Evolutionary conservation across 2,329 filamentous ascomycete genomes (phyloP).

Genomic region (Penicillium expansum): DNA sequence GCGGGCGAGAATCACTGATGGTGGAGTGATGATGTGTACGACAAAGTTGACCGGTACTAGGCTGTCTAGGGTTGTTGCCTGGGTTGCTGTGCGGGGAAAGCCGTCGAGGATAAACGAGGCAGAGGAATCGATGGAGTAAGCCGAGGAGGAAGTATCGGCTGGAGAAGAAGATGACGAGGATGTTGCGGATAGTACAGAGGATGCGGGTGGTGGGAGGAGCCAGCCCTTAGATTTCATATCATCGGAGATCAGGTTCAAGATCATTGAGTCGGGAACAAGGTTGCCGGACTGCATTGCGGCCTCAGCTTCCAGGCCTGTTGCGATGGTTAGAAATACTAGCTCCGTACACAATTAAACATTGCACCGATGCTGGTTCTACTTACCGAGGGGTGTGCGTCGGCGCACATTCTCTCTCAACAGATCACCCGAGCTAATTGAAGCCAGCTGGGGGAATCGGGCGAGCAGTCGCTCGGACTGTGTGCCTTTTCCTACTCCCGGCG

Average conservation of each 20-base stretch:
- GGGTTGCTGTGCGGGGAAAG: conserved; percentile 82
- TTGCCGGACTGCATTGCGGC: conserved; percentile 80
- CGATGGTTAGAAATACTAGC: conserved; percentile 11
- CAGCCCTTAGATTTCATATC: conserved; percentile 83
- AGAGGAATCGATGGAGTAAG: conserved; percentile 61
- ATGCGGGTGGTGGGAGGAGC: conserved; percentile 55
- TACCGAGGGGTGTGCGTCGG: conserved; percentile 79
- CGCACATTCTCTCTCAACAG: conserved; percentile 90
- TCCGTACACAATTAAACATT: neutral
- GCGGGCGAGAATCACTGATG: conserved; percentile 80
- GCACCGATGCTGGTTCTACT: conserved; percentile 17
- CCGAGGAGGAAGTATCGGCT: conserved; percentile 20
- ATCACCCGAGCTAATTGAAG: conserved; percentile 91
- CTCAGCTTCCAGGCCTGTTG: conserved; percentile 82
- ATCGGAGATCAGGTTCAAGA: conserved; percentile 86
- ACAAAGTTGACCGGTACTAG: conserved; percentile 94
- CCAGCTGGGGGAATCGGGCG: conserved; percentile 79
- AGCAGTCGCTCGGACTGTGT: conserved; percentile 91
- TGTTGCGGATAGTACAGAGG: neutral
- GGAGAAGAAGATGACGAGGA: conserved; percentile 2
- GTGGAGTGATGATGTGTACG: conserved; percentile 80
- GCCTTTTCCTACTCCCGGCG: conserved; percentile 95
- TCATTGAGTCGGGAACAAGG: conserved; percentile 88
- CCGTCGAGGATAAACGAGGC: conserved; percentile 95
- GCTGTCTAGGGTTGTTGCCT: conserved; percentile 73